A percentile compares a stretch with the other conserved stretches of the same genome.
Conservation (phyloP, 495 filamentous ascomycete genomes). For the Bacidia gigantensis region DNA sequence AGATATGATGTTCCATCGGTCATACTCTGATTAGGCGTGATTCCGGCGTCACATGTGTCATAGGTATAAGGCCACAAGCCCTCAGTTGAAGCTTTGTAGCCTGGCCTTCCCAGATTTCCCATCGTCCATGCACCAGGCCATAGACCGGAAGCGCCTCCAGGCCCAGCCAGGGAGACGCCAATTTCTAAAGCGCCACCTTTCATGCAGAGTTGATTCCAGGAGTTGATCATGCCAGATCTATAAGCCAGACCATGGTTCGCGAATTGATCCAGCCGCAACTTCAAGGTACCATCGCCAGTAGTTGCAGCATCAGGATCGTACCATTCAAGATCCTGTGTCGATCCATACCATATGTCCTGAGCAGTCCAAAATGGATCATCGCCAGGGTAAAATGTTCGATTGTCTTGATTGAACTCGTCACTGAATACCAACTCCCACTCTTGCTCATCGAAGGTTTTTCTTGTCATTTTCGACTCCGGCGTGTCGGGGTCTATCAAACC, state of each 20-base stretch:
- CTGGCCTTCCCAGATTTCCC: conserved; percentile 58
- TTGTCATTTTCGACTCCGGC: conserved; percentile 43
- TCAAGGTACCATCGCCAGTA: conserved; percentile 51
- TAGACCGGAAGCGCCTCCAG: conserved; percentile 52
- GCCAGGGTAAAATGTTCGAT: conserved; percentile 58
- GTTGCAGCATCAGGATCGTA: conserved; percentile 65
- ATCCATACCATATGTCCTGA: conserved; percentile 64
- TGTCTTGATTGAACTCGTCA: conserved; percentile 58
- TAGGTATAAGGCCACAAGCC: conserved; percentile 75
- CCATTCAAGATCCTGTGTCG: conserved; percentile 67
- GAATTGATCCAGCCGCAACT: conserved; percentile 51
- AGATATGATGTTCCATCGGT: conserved; percentile 53
- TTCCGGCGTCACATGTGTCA: conserved; percentile 56
- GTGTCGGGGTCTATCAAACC: conserved; percentile 61
- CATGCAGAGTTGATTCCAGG: conserved; percentile 69
- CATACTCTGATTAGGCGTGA: conserved; percentile 59
- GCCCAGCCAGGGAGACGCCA: conserved; percentile 57
- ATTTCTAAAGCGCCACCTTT: conserved; percentile 68
- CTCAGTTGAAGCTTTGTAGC: conserved; percentile 54
- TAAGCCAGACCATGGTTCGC: conserved; percentile 54
- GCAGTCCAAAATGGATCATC: conserved; percentile 60
- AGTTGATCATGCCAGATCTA: conserved; percentile 68
- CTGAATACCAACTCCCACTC: conserved; percentile 58
- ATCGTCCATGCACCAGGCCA: conserved; percentile 76
- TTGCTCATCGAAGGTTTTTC: conserved; percentile 42